Evolutionary conservation across 495 filamentous ascomycete genomes (phyloP).

Genomic region (Chaetomidium leptoderma): DNA sequence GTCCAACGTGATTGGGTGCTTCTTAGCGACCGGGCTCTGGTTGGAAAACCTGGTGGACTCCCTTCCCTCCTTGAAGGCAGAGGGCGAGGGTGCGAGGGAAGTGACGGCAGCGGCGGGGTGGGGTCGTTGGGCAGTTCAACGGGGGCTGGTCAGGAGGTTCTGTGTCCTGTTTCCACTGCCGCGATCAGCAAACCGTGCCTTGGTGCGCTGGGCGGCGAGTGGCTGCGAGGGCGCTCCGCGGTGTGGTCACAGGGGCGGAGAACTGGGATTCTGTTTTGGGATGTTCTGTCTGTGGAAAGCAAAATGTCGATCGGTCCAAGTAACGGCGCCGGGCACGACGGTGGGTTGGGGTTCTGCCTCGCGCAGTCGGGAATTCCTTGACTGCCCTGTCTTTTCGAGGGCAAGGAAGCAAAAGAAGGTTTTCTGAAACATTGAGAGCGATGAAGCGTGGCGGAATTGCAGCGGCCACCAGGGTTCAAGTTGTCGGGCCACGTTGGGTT

Average conservation of each 20-base stretch:
- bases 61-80: not conserved
- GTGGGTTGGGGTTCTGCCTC: not conserved
- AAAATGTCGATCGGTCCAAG: conserved; percentile 25
- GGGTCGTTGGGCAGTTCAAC: not conserved
- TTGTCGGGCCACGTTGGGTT: not conserved
- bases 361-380: no score
- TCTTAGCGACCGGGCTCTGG: conserved; percentile 3
- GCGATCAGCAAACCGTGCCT: conserved; percentile 35
- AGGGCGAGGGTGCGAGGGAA: not conserved
- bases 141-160: conserved; percentile 26
- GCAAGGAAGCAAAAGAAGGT: not conserved
- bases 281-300: conserved; percentile 24
- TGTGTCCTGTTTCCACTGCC: conserved; percentile 30
- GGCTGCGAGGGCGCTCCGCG: conserved; percentile 19
- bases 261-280: conserved; percentile 22
- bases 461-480: not conserved
- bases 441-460: not conserved
- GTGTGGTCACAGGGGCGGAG: conserved; percentile 21
- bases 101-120: not conserved
- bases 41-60: conserved; percentile 4
- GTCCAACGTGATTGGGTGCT: conserved; percentile 10
- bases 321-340: not conserved
- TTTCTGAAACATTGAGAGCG: not conserved
- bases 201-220: conserved; percentile 18
- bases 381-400: no score